phyloP scores from a whole-genome alignment of 2,329 filamentous ascomycete species.

The Xylariomycetidae sp. region DNA sequence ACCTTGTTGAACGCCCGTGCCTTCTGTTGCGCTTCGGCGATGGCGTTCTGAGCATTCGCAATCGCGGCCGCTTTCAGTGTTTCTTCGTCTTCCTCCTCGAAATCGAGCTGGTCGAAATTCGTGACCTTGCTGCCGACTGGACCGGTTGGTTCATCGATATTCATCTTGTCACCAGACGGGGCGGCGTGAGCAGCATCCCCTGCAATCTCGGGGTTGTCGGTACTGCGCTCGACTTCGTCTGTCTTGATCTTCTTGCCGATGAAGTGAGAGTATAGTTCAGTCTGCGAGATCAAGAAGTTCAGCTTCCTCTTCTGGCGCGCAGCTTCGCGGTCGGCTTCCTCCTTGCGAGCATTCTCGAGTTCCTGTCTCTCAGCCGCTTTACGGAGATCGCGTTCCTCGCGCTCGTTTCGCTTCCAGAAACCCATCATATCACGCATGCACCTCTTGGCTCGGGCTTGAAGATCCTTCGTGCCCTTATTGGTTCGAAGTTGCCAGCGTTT shows the following conservation, averaged over 20 bases:
- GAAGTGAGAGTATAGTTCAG: conserved; percentile 97
- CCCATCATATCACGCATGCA: conserved; percentile 99
- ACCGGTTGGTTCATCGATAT: conserved; percentile 50
- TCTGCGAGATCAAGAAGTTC: conserved; percentile 98
- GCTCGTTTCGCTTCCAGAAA: conserved; percentile 99
- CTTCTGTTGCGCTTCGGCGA: conserved; percentile 89
- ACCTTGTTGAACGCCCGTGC: conserved; percentile 87
- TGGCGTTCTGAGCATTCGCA: conserved; percentile 93
- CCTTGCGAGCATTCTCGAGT: conserved; percentile 92
- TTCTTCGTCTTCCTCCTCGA: conserved; percentile 90
- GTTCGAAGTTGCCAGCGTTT: conserved; percentile 95
- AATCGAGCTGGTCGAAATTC: conserved; percentile 90
- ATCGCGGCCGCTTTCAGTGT: conserved; percentile 77
- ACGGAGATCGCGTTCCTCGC: conserved; percentile 89
- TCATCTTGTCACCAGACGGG: conserved; percentile 34
- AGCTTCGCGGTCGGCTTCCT: conserved; percentile 94
- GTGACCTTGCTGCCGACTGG: conserved; percentile 69
- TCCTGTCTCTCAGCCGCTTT: conserved; percentile 95
- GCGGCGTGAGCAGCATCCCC: conserved; percentile 47
- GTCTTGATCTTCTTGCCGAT: conserved; percentile 99
- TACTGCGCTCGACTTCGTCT: conserved; percentile 86
- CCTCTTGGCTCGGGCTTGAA: conserved; percentile 92
- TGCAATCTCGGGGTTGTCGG: conserved; percentile 71
- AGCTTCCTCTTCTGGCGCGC: conserved; percentile 97
- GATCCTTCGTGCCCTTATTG: conserved; percentile 98